A percentile compares a stretch with the other conserved stretches of the same genome.
Evolutionary conservation across 129 eudicot genomes (phyloP).

Genomic region (Silybum marianum): DNA sequence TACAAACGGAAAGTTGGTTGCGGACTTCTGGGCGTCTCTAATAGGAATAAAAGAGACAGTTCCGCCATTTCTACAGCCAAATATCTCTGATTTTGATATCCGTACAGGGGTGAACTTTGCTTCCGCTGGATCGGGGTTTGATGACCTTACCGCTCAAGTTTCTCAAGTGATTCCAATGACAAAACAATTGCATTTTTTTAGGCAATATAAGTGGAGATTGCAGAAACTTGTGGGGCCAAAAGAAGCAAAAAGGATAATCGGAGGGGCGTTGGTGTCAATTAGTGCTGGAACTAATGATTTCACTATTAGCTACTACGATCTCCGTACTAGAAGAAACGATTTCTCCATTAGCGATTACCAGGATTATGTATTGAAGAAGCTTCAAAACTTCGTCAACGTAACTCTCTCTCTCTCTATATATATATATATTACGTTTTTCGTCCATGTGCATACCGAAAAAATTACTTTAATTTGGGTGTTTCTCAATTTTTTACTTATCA

Average conservation of each 20-base stretch:
- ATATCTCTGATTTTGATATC: constrained; percentile 30
- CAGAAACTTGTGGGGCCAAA: constrained; percentile 33
- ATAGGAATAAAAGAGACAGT: constrained; percentile 43
- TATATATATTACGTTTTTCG: no score
- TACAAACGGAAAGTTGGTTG: constrained; percentile 48
- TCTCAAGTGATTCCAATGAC: constrained; percentile 36
- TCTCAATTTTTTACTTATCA: no score
- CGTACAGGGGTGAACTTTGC: constrained; percentile 53
- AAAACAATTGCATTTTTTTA: constrained; percentile 30
- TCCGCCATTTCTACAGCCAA: constrained; percentile 52
- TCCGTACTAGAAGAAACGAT: constrained; percentile 27
- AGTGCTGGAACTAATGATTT: constrained; percentile 53
- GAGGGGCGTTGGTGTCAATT: constrained; percentile 40
- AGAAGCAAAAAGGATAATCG: constrained; percentile 31
- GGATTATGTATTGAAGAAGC: constrained; percentile 34
- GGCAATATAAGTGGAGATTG: constrained; percentile 30
- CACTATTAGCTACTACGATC: constrained; percentile 28
- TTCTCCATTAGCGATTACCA: constrained; percentile 38
- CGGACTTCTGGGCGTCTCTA: constrained; percentile 44
- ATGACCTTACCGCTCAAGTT: constrained; percentile 33
- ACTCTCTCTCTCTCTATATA: background rate
- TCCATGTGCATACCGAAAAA: no score
- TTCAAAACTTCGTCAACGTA: constrained; percentile 35
- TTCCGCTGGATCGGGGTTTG: constrained; percentile 54
- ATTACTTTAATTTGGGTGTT: no score